Evolutionary conservation across 257 asterid species (phyloP).

Genomic region (Solanum megistacrolobum): DNA sequence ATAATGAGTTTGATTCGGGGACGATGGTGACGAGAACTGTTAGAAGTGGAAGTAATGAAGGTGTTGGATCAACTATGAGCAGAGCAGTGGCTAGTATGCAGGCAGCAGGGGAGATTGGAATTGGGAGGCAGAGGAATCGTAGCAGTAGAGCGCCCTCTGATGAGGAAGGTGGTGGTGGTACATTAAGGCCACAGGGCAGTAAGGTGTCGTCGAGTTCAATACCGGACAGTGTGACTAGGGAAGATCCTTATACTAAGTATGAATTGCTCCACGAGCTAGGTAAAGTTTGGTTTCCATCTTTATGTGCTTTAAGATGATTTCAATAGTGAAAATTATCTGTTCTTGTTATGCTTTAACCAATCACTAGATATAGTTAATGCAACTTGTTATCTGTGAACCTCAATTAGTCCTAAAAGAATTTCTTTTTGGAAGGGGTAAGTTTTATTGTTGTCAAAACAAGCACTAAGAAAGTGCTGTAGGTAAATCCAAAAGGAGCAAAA

Average conservation of each 20-base stretch:
- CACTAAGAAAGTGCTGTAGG: background rate
- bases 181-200: constrained; percentile 45
- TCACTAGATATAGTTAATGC: background rate
- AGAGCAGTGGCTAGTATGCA: constrained; percentile 97
- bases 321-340: background rate
- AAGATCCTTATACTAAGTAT: constrained; percentile 86
- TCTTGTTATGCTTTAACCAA: background rate
- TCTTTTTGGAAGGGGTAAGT: background rate
- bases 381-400: background rate
- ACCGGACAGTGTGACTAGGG: constrained; percentile 68
- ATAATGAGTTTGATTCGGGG: constrained; percentile 48
- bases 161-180: constrained; percentile 17
- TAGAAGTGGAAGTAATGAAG: constrained; percentile 24
- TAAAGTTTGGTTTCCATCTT: constrained; percentile 21
- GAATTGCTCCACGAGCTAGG: constrained; percentile 96
- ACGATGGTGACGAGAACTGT: constrained; percentile 52
- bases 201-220: constrained; percentile 75
- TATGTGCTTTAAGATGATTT: background rate
- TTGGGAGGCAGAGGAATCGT: constrained; percentile 41
- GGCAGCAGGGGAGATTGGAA: constrained; percentile 62
- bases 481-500: background rate
- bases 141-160: constrained; percentile 17
- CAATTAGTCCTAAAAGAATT: background rate
- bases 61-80: constrained; percentile 64
- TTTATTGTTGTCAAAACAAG: background rate